These are phyloP conservation scores for Cyanodermella asteris DNA, from an alignment of 2,329 filamentous ascomycete species.

Conservation along the genomic window DNA sequence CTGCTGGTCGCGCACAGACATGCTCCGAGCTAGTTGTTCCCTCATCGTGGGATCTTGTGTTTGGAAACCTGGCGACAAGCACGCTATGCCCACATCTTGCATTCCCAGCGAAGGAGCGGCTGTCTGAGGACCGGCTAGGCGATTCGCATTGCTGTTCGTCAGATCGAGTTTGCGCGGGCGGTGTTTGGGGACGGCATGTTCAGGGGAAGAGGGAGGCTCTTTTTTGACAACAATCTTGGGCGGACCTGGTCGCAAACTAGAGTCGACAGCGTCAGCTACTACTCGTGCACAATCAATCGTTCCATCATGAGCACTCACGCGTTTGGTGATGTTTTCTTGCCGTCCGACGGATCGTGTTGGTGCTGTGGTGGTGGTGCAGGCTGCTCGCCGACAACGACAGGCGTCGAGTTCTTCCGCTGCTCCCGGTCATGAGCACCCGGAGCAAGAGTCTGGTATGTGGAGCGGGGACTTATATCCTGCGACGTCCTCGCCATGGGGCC, in stretches of 20 bases:
- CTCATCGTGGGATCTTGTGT: slow-evolving; percentile 95
- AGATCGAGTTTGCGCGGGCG: slow-evolving; percentile 24
- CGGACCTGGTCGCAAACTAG: slow-evolving; percentile 30
- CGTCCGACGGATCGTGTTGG: too few relatives aligned
- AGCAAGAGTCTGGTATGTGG: slow-evolving; percentile 19
- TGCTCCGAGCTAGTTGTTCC: slow-evolving; percentile 80
- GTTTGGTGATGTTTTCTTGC: too few relatives aligned
- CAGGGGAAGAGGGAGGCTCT: slow-evolving; percentile 66
- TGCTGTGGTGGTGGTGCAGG: too few relatives aligned
- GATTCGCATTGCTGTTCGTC: slow-evolving; percentile 22
- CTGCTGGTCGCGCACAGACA: slow-evolving; percentile 84
- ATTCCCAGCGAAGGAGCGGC: slow-evolving; percentile 58
- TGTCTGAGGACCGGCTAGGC: slow-evolving; percentile 51
- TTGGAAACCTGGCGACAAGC: slow-evolving; percentile 83
- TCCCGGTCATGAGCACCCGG: too few relatives aligned
- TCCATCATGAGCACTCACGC: too few relatives aligned
- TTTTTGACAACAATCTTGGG: slow-evolving; percentile 90
- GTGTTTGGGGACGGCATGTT: slow-evolving; percentile 29
- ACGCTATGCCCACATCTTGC: slow-evolving; percentile 83
- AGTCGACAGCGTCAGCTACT: slow-evolving; percentile 7
- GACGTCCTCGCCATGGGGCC: slow-evolving; percentile 22
- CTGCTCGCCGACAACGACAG: too few relatives aligned
- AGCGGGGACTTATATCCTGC: slow-evolving; percentile 22
- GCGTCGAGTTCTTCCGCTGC: too few relatives aligned
- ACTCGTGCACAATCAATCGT: too few relatives aligned